phyloP scores from a whole-genome alignment of 768 basidiomycete genomes.

The Fistulinella prunicolor region DNA sequence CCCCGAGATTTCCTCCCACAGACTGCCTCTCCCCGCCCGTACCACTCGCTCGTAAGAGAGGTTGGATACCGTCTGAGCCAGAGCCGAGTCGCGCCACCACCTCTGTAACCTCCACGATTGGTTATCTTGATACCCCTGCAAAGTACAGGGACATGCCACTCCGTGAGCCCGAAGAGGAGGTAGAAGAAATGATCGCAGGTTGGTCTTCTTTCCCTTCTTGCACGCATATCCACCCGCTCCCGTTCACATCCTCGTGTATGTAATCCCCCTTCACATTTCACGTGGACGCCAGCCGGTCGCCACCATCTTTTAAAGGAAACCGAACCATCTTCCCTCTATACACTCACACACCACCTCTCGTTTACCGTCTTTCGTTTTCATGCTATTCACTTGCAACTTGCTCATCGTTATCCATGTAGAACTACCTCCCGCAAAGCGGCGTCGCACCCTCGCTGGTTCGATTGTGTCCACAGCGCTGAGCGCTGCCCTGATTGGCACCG shows the following conservation, averaged over 20 bases:
- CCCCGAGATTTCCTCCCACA: constrained; percentile 13
- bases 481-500: constrained; percentile 82
- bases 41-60: constrained; percentile 55
- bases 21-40: constrained; percentile 35
- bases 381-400: constrained; percentile 36
- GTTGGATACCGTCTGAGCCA: constrained; percentile 66
- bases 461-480: constrained; percentile 82
- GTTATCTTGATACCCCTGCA: constrained; percentile 68
- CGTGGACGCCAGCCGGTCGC: constrained; percentile 9
- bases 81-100: constrained; percentile 53
- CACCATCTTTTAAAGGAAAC: constrained; percentile 15
- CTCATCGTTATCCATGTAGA: constrained; percentile 60
- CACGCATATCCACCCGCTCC: constrained; percentile 20
- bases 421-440: constrained; percentile 72
- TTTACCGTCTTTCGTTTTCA: constrained; percentile 20
- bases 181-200: constrained; percentile 48
- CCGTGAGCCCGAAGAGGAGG: constrained; percentile 36
- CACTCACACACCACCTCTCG: constrained; percentile 6
- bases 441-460: constrained; percentile 76
- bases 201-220: constrained; percentile 25
- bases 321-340: constrained; percentile 12
- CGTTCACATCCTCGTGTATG: constrained; percentile 13
- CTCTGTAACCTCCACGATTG: constrained; percentile 52
- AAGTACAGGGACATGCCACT: constrained; percentile 48
- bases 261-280: constrained; percentile 22